Conservation (phyloP, 176 grass and related monocot genomes). For the Paspalum vaginatum region DNA sequence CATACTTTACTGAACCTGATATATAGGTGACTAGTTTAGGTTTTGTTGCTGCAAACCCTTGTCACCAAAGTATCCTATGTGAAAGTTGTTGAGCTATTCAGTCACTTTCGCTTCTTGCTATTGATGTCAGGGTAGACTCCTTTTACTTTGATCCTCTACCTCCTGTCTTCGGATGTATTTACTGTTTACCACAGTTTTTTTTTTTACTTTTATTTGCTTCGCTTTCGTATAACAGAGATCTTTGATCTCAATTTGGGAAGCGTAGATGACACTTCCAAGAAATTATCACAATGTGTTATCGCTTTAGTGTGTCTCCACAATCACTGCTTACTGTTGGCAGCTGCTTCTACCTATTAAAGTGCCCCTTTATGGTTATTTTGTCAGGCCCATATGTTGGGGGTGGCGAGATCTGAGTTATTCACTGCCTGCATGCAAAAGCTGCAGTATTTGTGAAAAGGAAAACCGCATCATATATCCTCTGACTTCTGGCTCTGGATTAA, state of each 20-base stretch:
- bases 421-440: slow-evolving; percentile 32
- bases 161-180: neutral
- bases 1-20: slow-evolving; percentile 27
- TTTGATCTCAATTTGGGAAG: neutral
- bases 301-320: neutral
- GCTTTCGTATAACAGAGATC: neutral
- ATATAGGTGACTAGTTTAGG: neutral
- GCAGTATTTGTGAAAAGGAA: slow-evolving; percentile 6
- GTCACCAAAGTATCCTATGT: slow-evolving; percentile 18
- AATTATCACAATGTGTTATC: neutral
- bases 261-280: neutral
- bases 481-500: neutral
- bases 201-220: neutral
- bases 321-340: slow-evolving; percentile 11
- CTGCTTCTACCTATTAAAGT: slow-evolving; percentile 5
- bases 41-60: neutral
- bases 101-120: neutral
- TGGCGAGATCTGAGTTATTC: slow-evolving; percentile 28
- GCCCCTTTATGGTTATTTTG: slow-evolving; percentile 32
- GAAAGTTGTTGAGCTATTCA: neutral
- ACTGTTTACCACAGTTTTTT: neutral
- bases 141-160: neutral
- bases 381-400: slow-evolving; percentile 12
- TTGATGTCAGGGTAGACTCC: neutral
- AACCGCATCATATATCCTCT: neutral